Evolutionary conservation across 129 eudicot species (phyloP).

Genomic region (Daucus carota): DNA sequence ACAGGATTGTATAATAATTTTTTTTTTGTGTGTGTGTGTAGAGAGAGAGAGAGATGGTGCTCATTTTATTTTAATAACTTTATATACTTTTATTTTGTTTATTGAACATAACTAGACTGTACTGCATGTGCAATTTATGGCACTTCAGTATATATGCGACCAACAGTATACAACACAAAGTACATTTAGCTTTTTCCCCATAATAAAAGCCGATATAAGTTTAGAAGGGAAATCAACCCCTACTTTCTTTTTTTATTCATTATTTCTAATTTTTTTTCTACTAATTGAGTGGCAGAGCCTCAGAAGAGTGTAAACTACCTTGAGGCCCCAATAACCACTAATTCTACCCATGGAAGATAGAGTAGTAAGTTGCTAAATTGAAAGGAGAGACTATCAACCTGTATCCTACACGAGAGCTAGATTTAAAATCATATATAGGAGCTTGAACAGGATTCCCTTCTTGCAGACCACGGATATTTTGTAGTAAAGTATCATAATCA

Average conservation of each 20-base stretch:
- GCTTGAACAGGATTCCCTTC: conserved; percentile 83
- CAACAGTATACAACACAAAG: neutral
- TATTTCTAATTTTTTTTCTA: neutral
- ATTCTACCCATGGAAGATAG: neutral
- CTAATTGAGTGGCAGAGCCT: neutral
- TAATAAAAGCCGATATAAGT: neutral
- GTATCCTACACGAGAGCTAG: conserved; percentile 91
- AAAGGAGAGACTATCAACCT: conserved; percentile 35
- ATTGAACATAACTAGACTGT: neutral
- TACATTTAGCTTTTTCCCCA: neutral
- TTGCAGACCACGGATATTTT: conserved; percentile 69
- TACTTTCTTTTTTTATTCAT: neutral
- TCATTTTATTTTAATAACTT: neutral
- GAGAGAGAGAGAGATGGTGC: neutral
- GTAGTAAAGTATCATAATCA: conserved; percentile 87
- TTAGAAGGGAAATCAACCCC: neutral
- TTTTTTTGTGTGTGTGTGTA: too few relatives aligned
- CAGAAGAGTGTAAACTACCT: neutral
- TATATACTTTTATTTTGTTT: neutral
- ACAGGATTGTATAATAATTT: neutral
- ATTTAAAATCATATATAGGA: conserved; percentile 89
- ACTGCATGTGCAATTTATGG: neutral
- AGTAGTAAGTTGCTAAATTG: neutral
- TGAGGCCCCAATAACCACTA: neutral
- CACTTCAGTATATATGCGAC: neutral